phyloP scores from a whole-genome alignment of 2,329 filamentous ascomycete species.

The Phyllosticta citriasiana region DNA sequence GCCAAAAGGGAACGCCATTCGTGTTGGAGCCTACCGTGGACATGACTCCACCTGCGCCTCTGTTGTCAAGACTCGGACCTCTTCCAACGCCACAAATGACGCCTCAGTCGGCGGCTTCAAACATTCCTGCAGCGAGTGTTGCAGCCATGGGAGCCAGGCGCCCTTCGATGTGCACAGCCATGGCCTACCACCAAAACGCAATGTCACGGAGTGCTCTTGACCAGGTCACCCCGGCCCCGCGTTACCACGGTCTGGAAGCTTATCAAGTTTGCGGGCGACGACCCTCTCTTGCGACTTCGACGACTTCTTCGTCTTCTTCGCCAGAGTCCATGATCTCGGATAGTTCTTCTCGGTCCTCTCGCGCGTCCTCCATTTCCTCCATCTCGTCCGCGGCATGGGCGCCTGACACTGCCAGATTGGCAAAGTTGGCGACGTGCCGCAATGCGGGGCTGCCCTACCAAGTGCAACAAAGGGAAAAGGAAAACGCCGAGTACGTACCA shows the following conservation, averaged over 20 bases:
- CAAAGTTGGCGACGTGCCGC: slow-evolving; percentile 43
- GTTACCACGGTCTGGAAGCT: slow-evolving; percentile 31
- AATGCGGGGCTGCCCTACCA: slow-evolving; percentile 36
- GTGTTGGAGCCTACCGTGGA: slow-evolving; percentile 43
- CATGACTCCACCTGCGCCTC: slow-evolving; percentile 43
- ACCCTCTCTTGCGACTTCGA: slow-evolving; percentile 40
- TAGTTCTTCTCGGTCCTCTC: slow-evolving; percentile 42
- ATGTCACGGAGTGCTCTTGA: slow-evolving; percentile 48
- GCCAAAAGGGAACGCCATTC: slow-evolving; percentile 32
- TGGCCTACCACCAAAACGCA: slow-evolving; percentile 47
- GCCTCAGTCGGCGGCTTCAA: slow-evolving; percentile 42
- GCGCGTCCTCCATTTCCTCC: slow-evolving; percentile 45
- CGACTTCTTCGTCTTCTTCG: slow-evolving; percentile 43
- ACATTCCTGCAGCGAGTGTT: slow-evolving; percentile 53
- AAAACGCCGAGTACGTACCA: slow-evolving; percentile 21
- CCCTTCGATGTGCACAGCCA: slow-evolving; percentile 49
- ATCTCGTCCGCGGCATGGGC: slow-evolving; percentile 41
- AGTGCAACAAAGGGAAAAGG: slow-evolving; percentile 27
- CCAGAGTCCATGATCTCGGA: slow-evolving; percentile 58
- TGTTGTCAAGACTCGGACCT: slow-evolving; percentile 43
- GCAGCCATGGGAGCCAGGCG: slow-evolving; percentile 38
- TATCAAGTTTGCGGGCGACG: slow-evolving; percentile 36
- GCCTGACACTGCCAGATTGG: slow-evolving; percentile 41
- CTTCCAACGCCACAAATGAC: slow-evolving; percentile 55
- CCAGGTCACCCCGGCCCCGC: slow-evolving; percentile 32